Percentiles rank a stretch among this genome's conserved stretches.
phyloP scores from a whole-genome alignment of 2,329 filamentous ascomycete species.

The Claviceps humidiphila region DNA sequence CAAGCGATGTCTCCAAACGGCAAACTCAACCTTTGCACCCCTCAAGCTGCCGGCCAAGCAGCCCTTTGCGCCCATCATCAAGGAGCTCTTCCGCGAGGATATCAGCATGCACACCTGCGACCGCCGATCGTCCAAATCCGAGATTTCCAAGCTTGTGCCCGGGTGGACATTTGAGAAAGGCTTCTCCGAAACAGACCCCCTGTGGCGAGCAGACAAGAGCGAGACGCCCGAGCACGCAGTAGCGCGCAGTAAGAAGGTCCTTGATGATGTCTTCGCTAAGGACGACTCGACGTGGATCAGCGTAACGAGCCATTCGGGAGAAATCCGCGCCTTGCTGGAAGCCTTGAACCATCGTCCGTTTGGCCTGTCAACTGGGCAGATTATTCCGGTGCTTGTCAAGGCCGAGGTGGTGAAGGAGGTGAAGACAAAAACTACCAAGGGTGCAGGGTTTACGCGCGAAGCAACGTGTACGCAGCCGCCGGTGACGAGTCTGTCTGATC shows the following conservation, averaged over 20 bases:
- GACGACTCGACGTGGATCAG: slow-evolving; percentile 44
- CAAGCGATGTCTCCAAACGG: slow-evolving; percentile 48
- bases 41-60: slow-evolving; percentile 35
- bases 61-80: slow-evolving; percentile 45
- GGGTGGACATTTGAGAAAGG: slow-evolving; percentile 43
- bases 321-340: slow-evolving; percentile 36
- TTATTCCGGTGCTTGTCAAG: slow-evolving; percentile 55
- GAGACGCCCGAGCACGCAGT: slow-evolving; percentile 36
- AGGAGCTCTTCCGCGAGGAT: slow-evolving; percentile 52
- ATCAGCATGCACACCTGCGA: slow-evolving; percentile 59
- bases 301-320: slow-evolving; percentile 47
- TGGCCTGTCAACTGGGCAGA: slow-evolving; percentile 48
- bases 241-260: slow-evolving; percentile 30
- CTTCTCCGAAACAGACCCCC: slow-evolving; percentile 41
- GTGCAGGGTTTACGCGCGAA: slow-evolving; percentile 23
- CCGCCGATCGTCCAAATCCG: slow-evolving; percentile 39
- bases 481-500: slow-evolving; percentile 26
- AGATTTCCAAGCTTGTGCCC: slow-evolving; percentile 39
- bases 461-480: slow-evolving; percentile 32
- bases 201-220: slow-evolving; percentile 28
- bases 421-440: slow-evolving; percentile 14
- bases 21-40: slow-evolving; percentile 44
- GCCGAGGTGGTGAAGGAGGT: slow-evolving; percentile 30
- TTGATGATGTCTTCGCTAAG: slow-evolving; percentile 43
- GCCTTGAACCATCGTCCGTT: slow-evolving; percentile 51